Evolutionary conservation across 1,284 basidiomycete genomes (phyloP).

Genomic region (Cryptococcus sp.): DNA sequence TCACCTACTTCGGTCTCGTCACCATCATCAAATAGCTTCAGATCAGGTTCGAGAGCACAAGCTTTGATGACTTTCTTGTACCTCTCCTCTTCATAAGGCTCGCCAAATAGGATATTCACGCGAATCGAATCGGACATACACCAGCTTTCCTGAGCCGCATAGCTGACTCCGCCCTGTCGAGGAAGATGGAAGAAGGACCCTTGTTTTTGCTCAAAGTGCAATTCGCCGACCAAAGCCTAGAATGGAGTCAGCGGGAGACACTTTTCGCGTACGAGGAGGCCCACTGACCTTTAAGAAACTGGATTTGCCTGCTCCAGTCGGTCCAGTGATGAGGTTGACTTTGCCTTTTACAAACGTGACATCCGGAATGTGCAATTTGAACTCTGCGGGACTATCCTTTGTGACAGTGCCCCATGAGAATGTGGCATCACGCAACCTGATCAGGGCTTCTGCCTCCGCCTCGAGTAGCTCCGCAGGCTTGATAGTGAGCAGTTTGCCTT

Average conservation of each 20-base stretch:
- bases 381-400: slow-evolving; percentile 46
- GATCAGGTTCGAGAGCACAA: slow-evolving; percentile 65
- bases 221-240: slow-evolving; percentile 59
- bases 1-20: slow-evolving; percentile 66
- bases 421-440: slow-evolving; percentile 43
- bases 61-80: slow-evolving; percentile 63
- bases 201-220: slow-evolving; percentile 54
- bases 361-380: slow-evolving; percentile 59
- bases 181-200: slow-evolving; percentile 68
- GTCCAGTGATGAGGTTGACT: slow-evolving; percentile 66
- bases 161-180: slow-evolving; percentile 66
- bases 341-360: slow-evolving; percentile 61
- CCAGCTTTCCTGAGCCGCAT: slow-evolving; percentile 77
- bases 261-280: too few species aligned
- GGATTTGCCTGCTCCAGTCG: slow-evolving; percentile 56
- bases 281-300: slow-evolving; percentile 43
- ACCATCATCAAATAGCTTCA: slow-evolving; percentile 68
- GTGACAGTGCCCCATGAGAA: slow-evolving; percentile 46
- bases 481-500: slow-evolving; percentile 30
- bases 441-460: slow-evolving; percentile 38
- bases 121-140: slow-evolving; percentile 57
- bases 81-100: slow-evolving; percentile 58
- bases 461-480: slow-evolving; percentile 36
- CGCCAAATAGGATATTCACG: slow-evolving; percentile 63
- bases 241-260: slow-evolving; percentile 13